Evolutionary conservation across 768 basidiomycete species (phyloP), one percentile per base, ranked within the genome.

Genomic region (Tephrocybe sp.): DNA sequence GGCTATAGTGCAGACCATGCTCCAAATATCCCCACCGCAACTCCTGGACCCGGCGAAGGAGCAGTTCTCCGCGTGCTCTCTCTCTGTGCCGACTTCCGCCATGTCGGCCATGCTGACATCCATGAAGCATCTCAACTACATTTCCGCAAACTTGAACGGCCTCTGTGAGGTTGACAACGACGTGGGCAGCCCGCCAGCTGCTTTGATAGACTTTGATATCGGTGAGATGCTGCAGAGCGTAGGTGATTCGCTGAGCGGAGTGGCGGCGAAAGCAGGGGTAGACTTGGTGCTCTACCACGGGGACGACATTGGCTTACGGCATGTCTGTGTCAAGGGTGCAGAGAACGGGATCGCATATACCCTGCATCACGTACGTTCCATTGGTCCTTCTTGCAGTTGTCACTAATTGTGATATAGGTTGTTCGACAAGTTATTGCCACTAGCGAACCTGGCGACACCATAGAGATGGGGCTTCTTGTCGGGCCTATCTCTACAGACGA

Each of bases 121-220:
- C 33, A 92, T 97, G 90, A 93, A 93, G 71, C 90, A 88, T 58
- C 80, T 98, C 57, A 96, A 96, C 65, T 96, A 90, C 62, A 81
- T 97, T 57, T 91, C 91, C 4, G 90, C 90, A n/a, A 88, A 92
- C 65, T 83, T 91, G 82, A 63, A 76, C 4, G 68, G 78, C 10
- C 76, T 86, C 60, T 75, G 73, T 51, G n/a, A n/a, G n/a, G n/a
- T n/a, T n/a, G n/a, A n/a, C n/a, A n/a, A n/a, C n/a, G n/a, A n/a
- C n/a, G n/a, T n/a, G n/a, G n/a, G n/a, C n/a, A n/a, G n/a, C n/a
- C n/a, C n/a, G n/a, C n/a, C n/a, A n/a, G n/a, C n/a, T n/a, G n/a
- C n/a, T n/a, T n/a, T n/a, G n/a, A n/a, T n/a, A n/a, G 89, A 93
- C 63, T 97, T 96, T 63, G 94, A 98, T 69, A 83, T 97, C 33